Evolutionary conservation across 768 basidiomycete species (phyloP), one percentile per base, ranked within the genome.

Genomic region (Inosperma sp.): DNA sequence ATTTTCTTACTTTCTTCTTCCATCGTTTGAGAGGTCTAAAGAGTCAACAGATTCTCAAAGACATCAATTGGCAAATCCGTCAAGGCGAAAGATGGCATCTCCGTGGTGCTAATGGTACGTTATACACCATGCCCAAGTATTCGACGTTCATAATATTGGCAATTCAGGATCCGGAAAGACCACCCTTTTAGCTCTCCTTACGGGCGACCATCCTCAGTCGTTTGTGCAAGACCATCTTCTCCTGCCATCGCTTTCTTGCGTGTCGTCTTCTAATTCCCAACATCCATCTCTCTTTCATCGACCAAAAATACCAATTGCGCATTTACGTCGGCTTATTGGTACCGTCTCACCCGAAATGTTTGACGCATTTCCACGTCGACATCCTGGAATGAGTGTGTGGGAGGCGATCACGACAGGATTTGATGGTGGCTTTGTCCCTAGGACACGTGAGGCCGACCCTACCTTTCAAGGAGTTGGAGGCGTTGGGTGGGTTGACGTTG

Each of bases 151-250:
- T 26, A 36, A 22, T 9, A n/a, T 31, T n/a, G n/a, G 13, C 22
- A 46, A 43, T 13, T 16, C 60, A 90, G 89, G 95, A 37, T 93
- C 91, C 0, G 95, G 95, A 13, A 99, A 98, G 71, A 93, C 93
- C 1, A 98, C 95, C 0, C 83, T 97, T 5, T 75, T 97, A 17
- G 84, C 94, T 14, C 67, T 97, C 25, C 70, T 99, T 31, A 92
- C 92, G 0, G 95, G 95, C 21, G 93, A 95, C 63, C 95, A 98
- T 65, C 95, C 95, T 0, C 90, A 93, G 54, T 97, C 95, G 1
- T 98, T 87, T 71, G 84, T 84, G 4, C 88, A 91, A 61, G 64
- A 65, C 7, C 67, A 71, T 49, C 59, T 65, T 55, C 76, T 51
- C 31, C 65, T 72, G 7, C 70, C 68, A 0, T 49, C 60, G 59